Conservation (phyloP, 805 yeast genomes). For the Dipodascus geniculatus region DNA sequence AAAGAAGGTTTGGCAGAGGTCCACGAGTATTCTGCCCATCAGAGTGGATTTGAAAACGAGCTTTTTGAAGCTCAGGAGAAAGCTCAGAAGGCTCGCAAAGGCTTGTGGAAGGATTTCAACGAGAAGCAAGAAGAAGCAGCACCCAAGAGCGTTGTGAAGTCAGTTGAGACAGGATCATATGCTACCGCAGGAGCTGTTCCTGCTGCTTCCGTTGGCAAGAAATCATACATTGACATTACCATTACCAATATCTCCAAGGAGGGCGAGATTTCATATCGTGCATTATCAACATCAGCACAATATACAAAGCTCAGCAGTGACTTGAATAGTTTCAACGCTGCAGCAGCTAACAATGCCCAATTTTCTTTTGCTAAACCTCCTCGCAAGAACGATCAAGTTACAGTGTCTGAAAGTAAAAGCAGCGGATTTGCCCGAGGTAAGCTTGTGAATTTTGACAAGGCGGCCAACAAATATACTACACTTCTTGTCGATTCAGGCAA, state of each 20-base stretch:
- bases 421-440: constrained; percentile 49
- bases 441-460: constrained; percentile 36
- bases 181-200: constrained; percentile 13
- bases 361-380: constrained; percentile 26
- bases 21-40: constrained; percentile 53
- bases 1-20: constrained; percentile 51
- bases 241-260: constrained; percentile 21
- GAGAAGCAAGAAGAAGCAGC: constrained; percentile 30
- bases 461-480: constrained; percentile 35
- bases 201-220: constrained; percentile 12
- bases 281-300: constrained; percentile 10
- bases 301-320: constrained; percentile 16
- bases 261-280: constrained; percentile 21
- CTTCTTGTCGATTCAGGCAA: constrained; percentile 55
- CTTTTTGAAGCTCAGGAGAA: constrained; percentile 48
- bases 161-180: neutral
- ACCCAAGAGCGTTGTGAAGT: constrained; percentile 20
- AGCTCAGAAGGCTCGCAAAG: constrained; percentile 45
- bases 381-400: constrained; percentile 38
- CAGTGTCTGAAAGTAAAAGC: constrained; percentile 39
- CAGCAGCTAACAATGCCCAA: constrained; percentile 21
- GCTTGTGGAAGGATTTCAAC: constrained; percentile 53
- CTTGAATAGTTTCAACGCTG: constrained; percentile 19
- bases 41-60: constrained; percentile 42
- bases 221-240: constrained; percentile 26